Evolutionary conservation across 345 rosid genomes (phyloP).

Genomic region (Anacardium occidentale): DNA sequence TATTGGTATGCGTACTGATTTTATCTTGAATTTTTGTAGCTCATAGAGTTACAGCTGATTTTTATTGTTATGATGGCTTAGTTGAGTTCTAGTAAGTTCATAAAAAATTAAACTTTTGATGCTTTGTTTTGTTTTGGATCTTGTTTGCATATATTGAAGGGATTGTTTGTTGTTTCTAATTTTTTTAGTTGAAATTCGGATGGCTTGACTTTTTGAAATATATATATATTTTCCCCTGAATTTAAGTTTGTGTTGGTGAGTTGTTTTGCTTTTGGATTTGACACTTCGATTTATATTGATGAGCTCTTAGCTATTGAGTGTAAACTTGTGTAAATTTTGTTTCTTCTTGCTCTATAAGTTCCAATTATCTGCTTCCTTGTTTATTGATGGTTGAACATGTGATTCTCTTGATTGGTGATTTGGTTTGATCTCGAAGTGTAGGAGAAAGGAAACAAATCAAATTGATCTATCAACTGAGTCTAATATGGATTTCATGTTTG

Average conservation of each 20-base stretch:
- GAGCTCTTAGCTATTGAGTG: neutral
- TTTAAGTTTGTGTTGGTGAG: neutral
- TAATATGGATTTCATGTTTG: neutral
- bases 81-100: constrained; percentile 15
- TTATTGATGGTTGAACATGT: neutral
- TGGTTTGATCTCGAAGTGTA: constrained; percentile 7
- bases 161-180: constrained; percentile 1
- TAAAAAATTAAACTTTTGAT: constrained; percentile 8
- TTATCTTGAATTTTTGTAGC: neutral
- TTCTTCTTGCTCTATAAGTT: neutral
- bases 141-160: constrained; percentile 14
- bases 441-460: neutral
- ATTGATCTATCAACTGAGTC: neutral
- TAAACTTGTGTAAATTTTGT: constrained; percentile 11
- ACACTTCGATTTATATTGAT: neutral
- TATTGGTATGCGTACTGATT: constrained; percentile 6
- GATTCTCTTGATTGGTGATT: neutral
- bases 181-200: neutral
- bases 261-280: neutral
- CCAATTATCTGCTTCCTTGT: neutral
- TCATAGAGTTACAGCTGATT: constrained; percentile 16
- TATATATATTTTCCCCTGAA: neutral
- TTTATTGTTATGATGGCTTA: constrained; percentile 6
- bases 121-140: constrained; percentile 23
- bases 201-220: constrained; percentile 2